These are phyloP conservation scores for Phytophthora aleatoria DNA, from an alignment of 352 stramenopile genomes.

Conservation along the genomic window DNA sequence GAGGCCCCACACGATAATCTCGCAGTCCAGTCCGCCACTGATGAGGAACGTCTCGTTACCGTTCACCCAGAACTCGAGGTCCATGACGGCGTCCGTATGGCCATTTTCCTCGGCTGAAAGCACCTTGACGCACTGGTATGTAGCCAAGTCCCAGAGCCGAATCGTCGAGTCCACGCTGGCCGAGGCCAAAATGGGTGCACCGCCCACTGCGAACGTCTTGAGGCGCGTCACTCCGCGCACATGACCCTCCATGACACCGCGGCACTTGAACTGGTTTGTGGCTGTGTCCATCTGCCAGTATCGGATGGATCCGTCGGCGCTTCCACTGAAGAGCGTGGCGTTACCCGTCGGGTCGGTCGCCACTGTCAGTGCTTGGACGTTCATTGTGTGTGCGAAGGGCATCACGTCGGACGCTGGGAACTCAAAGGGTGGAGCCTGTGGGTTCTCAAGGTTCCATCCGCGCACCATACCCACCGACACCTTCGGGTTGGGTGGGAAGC, in stretches of 20 bases:
- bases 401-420: conserved; percentile 65
- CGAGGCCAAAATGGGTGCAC: conserved; percentile 72
- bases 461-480: conserved; percentile 76
- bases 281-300: conserved; percentile 83
- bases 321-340: conserved; percentile 79
- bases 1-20: conserved; percentile 87
- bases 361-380: conserved; percentile 72
- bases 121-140: conserved; percentile 84
- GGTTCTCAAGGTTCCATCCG: conserved; percentile 85
- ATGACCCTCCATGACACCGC: conserved; percentile 77
- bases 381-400: conserved; percentile 78
- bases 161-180: conserved; percentile 84
- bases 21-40: conserved; percentile 75
- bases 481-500: conserved; percentile 58
- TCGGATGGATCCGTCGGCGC: conserved; percentile 73
- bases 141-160: conserved; percentile 83
- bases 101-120: conserved; percentile 69
- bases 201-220: conserved; percentile 80
- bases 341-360: conserved; percentile 70
- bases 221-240: conserved; percentile 80
- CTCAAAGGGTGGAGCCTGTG: conserved; percentile 62
- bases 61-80: conserved; percentile 89
- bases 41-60: conserved; percentile 87
- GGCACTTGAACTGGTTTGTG: conserved; percentile 77
- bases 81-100: conserved; percentile 85